These are phyloP conservation scores for Exutisphaerella laricina DNA, from an alignment of 2,329 filamentous ascomycete species.

Conservation along the genomic window DNA sequence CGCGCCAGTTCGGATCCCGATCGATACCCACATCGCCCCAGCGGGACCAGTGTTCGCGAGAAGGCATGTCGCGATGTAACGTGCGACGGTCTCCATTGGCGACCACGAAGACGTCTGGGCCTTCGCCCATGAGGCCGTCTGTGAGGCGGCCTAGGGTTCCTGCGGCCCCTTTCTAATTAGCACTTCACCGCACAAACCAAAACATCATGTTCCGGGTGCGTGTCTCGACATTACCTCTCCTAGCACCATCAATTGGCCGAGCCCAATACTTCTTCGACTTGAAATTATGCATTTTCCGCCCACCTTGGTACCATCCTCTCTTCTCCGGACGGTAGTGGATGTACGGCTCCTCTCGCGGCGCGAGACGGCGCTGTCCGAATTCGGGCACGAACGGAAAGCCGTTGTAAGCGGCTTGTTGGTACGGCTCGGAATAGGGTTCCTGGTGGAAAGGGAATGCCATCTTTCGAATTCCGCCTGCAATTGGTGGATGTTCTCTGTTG, in stretches of 20 bases:
- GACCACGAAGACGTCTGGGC: slow-evolving; percentile 44
- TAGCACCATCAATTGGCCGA: slow-evolving; percentile 42
- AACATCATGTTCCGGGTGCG: no score
- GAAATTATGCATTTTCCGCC: slow-evolving; percentile 20
- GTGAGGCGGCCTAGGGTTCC: slow-evolving; percentile 37
- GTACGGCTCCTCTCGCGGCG: slow-evolving; percentile 27
- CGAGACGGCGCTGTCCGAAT: slow-evolving; percentile 22
- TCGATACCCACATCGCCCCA: slow-evolving; percentile 28
- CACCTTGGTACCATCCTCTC: slow-evolving; percentile 26
- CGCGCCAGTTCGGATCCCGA: slow-evolving; percentile 33
- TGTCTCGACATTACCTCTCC: no score
- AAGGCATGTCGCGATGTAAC: slow-evolving; percentile 36
- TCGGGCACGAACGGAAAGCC: slow-evolving; percentile 24
- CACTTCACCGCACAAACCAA: no score
- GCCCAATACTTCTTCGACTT: slow-evolving; percentile 40
- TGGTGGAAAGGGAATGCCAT: slow-evolving; percentile 19
- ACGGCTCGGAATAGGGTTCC: slow-evolving; percentile 17
- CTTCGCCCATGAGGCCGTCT: slow-evolving; percentile 39
- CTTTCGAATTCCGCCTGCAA: no score
- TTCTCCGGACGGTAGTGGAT: slow-evolving; percentile 18
- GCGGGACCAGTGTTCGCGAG: slow-evolving; percentile 34
- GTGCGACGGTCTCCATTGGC: slow-evolving; percentile 36
- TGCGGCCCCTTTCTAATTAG: no score
- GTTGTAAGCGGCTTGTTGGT: slow-evolving; percentile 21
- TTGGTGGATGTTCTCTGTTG: no score